Percentiles rank a stretch among this genome's conserved stretches.
phyloP scores from a whole-genome alignment of 2,329 filamentous ascomycete species.

The Arthrinium puccinioides region DNA sequence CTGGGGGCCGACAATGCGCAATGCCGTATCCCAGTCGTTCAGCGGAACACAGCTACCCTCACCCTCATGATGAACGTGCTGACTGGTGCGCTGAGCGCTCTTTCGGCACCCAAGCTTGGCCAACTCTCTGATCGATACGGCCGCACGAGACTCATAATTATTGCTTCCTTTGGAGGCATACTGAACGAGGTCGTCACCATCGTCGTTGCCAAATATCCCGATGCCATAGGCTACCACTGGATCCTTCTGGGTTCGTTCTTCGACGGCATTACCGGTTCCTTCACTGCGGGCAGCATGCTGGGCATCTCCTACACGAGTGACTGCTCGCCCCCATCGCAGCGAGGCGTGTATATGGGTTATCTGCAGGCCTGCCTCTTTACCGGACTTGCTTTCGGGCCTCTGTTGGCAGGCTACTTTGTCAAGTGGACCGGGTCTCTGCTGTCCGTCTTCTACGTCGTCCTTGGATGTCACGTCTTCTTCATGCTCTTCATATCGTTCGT shows the following conservation, averaged over 20 bases:
- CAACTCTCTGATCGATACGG: constrained; percentile 83
- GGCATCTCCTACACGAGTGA: constrained; percentile 85
- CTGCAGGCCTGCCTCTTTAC: constrained; percentile 84
- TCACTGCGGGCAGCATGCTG: constrained; percentile 71
- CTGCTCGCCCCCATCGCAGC: constrained; percentile 71
- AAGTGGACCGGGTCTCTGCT: constrained; percentile 67
- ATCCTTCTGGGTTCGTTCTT: constrained; percentile 68
- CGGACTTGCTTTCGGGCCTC: constrained; percentile 81
- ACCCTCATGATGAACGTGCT: constrained; percentile 68
- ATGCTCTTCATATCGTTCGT: constrained; percentile 63
- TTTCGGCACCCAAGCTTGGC: constrained; percentile 77
- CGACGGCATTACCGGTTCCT: constrained; percentile 83
- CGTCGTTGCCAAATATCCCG: constrained; percentile 67
- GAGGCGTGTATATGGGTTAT: constrained; percentile 80
- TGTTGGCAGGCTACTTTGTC: constrained; percentile 74
- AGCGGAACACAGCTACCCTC: constrained; percentile 70
- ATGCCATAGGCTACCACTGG: constrained; percentile 68
- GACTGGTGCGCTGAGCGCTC: constrained; percentile 68
- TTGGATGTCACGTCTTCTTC: constrained; percentile 68
- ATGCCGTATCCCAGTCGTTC: constrained; percentile 73
- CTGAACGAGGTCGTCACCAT: constrained; percentile 70
- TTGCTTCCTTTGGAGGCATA: constrained; percentile 70
- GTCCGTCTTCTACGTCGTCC: constrained; percentile 75
- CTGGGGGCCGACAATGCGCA: constrained; percentile 67
- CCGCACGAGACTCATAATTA: constrained; percentile 63